Conservation (phyloP, 2,329 filamentous ascomycete species). For the Botryotinia narcissicola region DNA sequence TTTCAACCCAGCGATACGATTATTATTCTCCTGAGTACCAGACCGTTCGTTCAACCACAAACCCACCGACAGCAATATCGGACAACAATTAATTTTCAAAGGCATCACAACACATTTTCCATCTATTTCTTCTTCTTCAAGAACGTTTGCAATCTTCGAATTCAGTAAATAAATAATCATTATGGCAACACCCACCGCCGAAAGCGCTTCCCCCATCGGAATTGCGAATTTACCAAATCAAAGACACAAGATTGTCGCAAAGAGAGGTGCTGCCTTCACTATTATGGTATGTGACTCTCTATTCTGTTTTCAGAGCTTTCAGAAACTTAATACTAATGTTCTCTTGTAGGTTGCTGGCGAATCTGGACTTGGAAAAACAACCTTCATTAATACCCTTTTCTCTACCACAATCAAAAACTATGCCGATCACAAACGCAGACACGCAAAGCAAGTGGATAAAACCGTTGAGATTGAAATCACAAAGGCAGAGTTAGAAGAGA, state of each 20-base stretch:
- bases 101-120: background rate
- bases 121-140: conserved; percentile 9
- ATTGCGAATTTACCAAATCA: conserved; percentile 74
- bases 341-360: conserved; percentile 82
- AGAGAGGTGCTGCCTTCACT: conserved; percentile 95
- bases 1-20: conserved; percentile 14
- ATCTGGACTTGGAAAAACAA: conserved; percentile 97
- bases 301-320: background rate
- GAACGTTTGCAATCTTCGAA: background rate
- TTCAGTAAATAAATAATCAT: conserved; percentile 18
- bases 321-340: conserved; percentile 14
- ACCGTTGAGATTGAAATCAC: conserved; percentile 99
- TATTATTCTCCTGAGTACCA: conserved; percentile 19
- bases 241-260: conserved; percentile 71
- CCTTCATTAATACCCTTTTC: conserved; percentile 99
- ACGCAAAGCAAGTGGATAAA: conserved; percentile 99
- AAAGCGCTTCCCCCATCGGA: conserved; percentile 67
- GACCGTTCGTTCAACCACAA: conserved; percentile 9
- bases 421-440: conserved; percentile 98
- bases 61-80: conserved; percentile 15
- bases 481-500: conserved; percentile 99
- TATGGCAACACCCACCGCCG: conserved; percentile 58
- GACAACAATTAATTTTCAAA: conserved; percentile 3
- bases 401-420: conserved; percentile 99
- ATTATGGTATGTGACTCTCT: conserved; percentile 72